A percentile compares a stretch with the other conserved stretches of the same genome.
phyloP scores from a whole-genome alignment of 805 yeast species.

The Metschnikowia colocasiae region DNA sequence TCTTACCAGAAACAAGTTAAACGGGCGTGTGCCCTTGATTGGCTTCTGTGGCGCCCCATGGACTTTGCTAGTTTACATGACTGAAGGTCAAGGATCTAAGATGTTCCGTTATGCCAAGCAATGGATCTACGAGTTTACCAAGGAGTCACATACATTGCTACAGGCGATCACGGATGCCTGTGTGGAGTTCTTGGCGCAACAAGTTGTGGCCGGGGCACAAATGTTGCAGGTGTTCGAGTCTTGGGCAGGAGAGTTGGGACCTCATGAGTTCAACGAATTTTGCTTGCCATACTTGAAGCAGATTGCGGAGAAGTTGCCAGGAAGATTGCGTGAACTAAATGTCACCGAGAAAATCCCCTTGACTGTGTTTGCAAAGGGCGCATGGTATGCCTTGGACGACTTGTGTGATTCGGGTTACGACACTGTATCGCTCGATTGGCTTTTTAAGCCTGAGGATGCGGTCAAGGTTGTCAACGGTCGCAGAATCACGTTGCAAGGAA shows the following conservation, averaged over 20 bases:
- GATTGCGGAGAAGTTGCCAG: constrained; percentile 65
- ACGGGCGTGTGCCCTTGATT: constrained; percentile 88
- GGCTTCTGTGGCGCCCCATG: constrained; percentile 99
- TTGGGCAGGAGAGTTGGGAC: constrained; percentile 97
- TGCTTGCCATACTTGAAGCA: constrained; percentile 83
- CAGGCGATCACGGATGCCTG: constrained; percentile 83
- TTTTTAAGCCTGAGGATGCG: constrained; percentile 80
- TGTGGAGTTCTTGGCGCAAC: constrained; percentile 87
- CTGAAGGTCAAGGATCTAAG: constrained; percentile 95
- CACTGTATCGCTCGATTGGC: constrained; percentile 92
- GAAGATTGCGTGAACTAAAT: constrained; percentile 68
- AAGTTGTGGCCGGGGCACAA: constrained; percentile 97
- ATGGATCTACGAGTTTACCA: constrained; percentile 83
- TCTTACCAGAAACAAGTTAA: constrained; percentile 76
- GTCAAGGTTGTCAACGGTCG: constrained; percentile 63
- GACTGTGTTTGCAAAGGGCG: constrained; percentile 91
- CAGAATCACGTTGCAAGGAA: constrained; percentile 88
- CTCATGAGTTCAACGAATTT: constrained; percentile 81
- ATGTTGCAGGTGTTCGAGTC: constrained; percentile 95
- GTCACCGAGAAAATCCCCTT: constrained; percentile 71
- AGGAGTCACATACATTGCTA: constrained; percentile 64
- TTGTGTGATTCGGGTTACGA: constrained; percentile 79
- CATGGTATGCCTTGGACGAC: constrained; percentile 93
- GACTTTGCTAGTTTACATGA: constrained; percentile 95
- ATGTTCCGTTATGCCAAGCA: constrained; percentile 87